Percentiles rank a stretch among this genome's conserved stretches.
These are phyloP conservation scores for Oryza officinalis DNA, from an alignment of 176 grass and related monocot genomes.

Conservation along the genomic window DNA sequence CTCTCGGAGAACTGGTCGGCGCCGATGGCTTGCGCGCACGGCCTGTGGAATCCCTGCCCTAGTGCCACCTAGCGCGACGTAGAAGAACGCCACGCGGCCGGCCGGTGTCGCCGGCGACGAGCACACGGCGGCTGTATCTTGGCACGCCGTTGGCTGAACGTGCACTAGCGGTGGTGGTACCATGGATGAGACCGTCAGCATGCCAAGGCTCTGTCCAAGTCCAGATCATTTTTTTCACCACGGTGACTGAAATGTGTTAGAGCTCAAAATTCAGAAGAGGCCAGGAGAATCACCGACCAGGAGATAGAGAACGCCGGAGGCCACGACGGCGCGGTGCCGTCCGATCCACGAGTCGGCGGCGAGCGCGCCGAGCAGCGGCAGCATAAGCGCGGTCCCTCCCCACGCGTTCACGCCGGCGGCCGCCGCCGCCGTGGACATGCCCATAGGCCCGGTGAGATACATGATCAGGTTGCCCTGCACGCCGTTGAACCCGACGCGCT, in stretches of 20 bases:
- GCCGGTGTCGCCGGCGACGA: neutral
- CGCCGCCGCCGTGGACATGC: conserved; percentile 42
- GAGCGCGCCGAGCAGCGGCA: conserved; percentile 63
- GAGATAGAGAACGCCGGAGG: conserved; percentile 48
- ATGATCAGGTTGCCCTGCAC: conserved; percentile 67
- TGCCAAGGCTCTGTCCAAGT: neutral
- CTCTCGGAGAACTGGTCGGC: conserved; percentile 58
- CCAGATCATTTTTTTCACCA: neutral
- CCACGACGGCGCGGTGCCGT: conserved; percentile 42
- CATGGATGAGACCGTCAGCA: neutral
- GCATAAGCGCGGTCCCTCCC: conserved; percentile 41
- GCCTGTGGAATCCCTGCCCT: conserved; percentile 62
- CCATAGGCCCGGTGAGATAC: conserved; percentile 66
- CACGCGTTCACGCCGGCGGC: conserved; percentile 52
- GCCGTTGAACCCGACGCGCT: conserved; percentile 63
- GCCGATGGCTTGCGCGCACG: conserved; percentile 58
- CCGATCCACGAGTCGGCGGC: conserved; percentile 65
- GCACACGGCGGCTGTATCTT: neutral
- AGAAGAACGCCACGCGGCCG: conserved; percentile 28
- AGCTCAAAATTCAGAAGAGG: too few species aligned
- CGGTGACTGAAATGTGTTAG: too few species aligned
- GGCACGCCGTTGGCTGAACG: neutral
- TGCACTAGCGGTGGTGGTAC: neutral
- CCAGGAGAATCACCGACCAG: conserved; percentile 25
- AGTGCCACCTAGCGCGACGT: conserved; percentile 51